phyloP scores from a whole-genome alignment of 805 yeast species.

The Candida verbasci region DNA sequence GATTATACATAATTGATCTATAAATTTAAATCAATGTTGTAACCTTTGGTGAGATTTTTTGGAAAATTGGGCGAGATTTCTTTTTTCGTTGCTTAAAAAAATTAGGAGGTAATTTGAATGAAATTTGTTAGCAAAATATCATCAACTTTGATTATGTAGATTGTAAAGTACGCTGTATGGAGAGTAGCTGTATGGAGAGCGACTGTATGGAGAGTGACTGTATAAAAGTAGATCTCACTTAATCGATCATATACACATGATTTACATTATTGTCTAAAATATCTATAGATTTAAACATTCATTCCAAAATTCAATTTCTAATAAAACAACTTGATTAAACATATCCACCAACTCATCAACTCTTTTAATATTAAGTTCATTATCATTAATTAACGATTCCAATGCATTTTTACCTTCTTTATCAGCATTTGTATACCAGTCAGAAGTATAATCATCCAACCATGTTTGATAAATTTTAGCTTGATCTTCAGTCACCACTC shows the following conservation, averaged over 20 bases:
- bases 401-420: conserved; percentile 45
- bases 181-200: no score
- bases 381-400: conserved; percentile 33
- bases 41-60: not conserved
- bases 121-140: no score
- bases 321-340: conserved; percentile 52
- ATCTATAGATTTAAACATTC: conserved; percentile 24
- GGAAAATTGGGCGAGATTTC: conserved; percentile 1
- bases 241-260: no score
- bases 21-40: not conserved
- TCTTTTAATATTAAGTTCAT: conserved; percentile 38
- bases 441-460: conserved; percentile 59
- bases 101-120: no score
- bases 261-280: no score
- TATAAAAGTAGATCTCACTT: no score
- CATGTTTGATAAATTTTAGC: conserved; percentile 43
- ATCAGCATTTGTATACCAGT: conserved; percentile 54
- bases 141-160: no score
- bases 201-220: no score
- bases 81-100: no score
- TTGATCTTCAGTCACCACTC: conserved; percentile 17
- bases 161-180: no score
- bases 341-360: conserved; percentile 51
- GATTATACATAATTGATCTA: conserved; percentile 40
- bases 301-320: conserved; percentile 72